A percentile compares a stretch with the other conserved stretches of the same genome.
phyloP scores from a whole-genome alignment of 257 asterid species.

The Scutellaria baicalensis region DNA sequence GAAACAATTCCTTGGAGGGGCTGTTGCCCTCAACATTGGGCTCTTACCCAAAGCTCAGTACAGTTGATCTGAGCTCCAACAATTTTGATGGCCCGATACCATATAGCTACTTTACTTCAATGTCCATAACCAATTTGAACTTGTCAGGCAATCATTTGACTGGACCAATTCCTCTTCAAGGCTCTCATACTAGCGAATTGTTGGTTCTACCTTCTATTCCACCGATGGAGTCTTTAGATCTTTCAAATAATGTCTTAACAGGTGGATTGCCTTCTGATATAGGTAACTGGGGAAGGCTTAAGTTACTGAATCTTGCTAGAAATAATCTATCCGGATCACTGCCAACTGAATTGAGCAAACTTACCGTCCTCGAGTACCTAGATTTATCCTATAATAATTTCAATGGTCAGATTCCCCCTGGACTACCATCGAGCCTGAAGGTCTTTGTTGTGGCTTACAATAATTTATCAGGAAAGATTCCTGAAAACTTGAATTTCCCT shows the following conservation, averaged over 20 bases:
- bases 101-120: conserved; percentile 48
- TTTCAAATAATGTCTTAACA: conserved; percentile 57
- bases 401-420: conserved; percentile 56
- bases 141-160: conserved; percentile 64
- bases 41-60: conserved; percentile 33
- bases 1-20: conserved; percentile 67
- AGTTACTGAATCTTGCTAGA: conserved; percentile 55
- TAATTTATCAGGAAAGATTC: conserved; percentile 56
- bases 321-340: conserved; percentile 63
- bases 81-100: conserved; percentile 62
- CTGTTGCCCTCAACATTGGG: conserved; percentile 42
- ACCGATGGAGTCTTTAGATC: conserved; percentile 68
- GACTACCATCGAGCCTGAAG: conserved; percentile 52
- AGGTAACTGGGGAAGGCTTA: conserved; percentile 68
- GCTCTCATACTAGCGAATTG: conserved; percentile 48
- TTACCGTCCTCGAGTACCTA: conserved; percentile 51
- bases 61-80: conserved; percentile 72
- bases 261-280: conserved; percentile 62
- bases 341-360: conserved; percentile 65
- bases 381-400: conserved; percentile 65
- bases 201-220: conserved; percentile 57
- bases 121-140: conserved; percentile 51
- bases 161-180: conserved; percentile 65
- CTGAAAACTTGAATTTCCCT: conserved; percentile 58
- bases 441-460: conserved; percentile 58